Base-by-base conservation (phyloP, 768 basidiomycete genomes). In the Russula brevipes region DNA sequence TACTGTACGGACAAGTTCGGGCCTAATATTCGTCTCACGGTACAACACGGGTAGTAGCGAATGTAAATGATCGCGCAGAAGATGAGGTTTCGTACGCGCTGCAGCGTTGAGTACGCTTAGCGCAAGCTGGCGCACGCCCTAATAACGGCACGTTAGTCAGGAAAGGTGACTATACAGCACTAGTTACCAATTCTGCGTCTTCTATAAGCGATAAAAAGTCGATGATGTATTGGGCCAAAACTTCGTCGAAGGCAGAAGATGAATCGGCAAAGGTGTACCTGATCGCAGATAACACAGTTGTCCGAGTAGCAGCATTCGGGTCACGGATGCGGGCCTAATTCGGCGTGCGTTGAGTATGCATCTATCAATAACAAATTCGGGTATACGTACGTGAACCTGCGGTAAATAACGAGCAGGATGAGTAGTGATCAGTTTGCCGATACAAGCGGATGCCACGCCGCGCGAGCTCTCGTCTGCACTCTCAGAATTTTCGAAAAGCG, bases 371-470 rank as follows among this genome's bases (percentile, higher is more conserved):
- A 30, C 41, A 16, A 44, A 10, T 44, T 19, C 53, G 8, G n/a
- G 30, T 41, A 6, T 5, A 76, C 84, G 65, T 72, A 90, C 91
- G 70, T 98, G 94, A 10, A 99, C 84, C 70, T 97, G 92, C 2
- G 94, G 92, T 17, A 98, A 80, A 73, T 96, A 99, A 68, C 86
- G 86, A 0, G 87, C 85, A 4, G 97, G 94, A 61, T 94, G 89
- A 0, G 92, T 90, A 0, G 91, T 91, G 0, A 94, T 95, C 36
- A 99, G 80, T 74, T 98, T 97, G 39, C 97, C 97, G 17, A 99
- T 82, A 72, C 95, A 98, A 3, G 96, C 95, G 51, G 97, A 94
- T 31, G 95, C 93, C 42, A 98, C 92, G 71, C 97, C 98, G 54
- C 95, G 80, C 1, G 92, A 89, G 8, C 89, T 89, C 75, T 98